These are phyloP conservation scores for Capronia epimyces DNA, from an alignment of 2,329 filamentous ascomycete species.

Conservation along the genomic window DNA sequence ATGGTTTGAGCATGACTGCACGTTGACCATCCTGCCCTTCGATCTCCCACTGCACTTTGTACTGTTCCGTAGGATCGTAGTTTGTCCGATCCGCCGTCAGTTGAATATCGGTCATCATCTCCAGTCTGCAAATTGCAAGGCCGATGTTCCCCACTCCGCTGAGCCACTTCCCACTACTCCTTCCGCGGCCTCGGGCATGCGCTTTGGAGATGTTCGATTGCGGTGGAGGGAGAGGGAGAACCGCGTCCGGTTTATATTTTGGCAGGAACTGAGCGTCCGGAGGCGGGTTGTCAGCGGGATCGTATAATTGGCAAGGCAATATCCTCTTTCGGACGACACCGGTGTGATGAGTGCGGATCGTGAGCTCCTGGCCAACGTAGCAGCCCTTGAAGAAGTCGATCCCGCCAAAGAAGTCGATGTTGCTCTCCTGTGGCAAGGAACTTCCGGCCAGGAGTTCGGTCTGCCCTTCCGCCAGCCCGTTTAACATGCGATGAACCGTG, in stretches of 20 bases:
- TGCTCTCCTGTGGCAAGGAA: conserved; percentile 79
- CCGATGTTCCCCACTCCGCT: conserved; percentile 77
- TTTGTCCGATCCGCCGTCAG: conserved; percentile 62
- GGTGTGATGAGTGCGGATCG: conserved; percentile 88
- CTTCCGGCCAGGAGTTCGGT: conserved; percentile 65
- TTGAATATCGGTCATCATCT: conserved; percentile 79
- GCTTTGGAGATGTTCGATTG: conserved; percentile 52
- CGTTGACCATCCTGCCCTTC: conserved; percentile 41
- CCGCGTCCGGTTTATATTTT: conserved; percentile 32
- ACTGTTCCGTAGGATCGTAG: conserved; percentile 58
- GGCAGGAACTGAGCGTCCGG: conserved; percentile 41
- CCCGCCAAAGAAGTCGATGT: conserved; percentile 77
- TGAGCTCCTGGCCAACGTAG: conserved; percentile 94
- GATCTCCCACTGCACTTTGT: conserved; percentile 51
- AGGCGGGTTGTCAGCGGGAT: conserved; percentile 36
- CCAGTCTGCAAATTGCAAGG: conserved; percentile 76
- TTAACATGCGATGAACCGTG: conserved; percentile 67
- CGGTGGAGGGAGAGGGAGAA: conserved; percentile 32
- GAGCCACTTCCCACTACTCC: conserved; percentile 76
- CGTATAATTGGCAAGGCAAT: conserved; percentile 71
- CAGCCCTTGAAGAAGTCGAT: conserved; percentile 95
- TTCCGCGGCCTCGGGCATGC: conserved; percentile 47
- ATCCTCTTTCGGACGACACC: conserved; percentile 90
- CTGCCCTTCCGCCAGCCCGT: conserved; percentile 80
- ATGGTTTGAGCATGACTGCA: conserved; percentile 63